These are phyloP conservation scores for Rhodomyrtus tomentosa DNA, from an alignment of 345 rosid species.

Conservation along the genomic window DNA sequence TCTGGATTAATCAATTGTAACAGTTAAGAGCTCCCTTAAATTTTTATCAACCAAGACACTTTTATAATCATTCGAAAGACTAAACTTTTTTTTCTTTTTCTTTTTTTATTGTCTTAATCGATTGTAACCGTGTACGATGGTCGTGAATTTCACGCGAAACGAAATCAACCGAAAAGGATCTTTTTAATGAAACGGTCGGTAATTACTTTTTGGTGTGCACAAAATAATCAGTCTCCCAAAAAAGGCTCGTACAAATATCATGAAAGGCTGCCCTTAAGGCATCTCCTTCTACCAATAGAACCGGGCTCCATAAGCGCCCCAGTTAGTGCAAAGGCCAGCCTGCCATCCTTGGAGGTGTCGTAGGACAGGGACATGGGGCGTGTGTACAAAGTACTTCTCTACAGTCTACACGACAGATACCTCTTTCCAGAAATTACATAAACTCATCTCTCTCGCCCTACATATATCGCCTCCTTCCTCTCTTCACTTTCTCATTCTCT, in stretches of 20 bases:
- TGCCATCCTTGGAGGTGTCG: too few relatives aligned
- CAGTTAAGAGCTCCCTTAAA: too few relatives aligned
- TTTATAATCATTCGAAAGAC: too few relatives aligned
- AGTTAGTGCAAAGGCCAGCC: not conserved
- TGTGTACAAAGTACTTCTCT: not conserved
- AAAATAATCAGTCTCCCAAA: not conserved
- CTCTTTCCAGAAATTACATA: not conserved
- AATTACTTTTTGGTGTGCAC: not conserved
- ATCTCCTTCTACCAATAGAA: not conserved
- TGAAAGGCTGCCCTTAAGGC: not conserved
- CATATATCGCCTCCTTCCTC: not conserved
- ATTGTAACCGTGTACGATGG: not conserved
- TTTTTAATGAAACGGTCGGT: not conserved
- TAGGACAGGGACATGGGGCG: too few relatives aligned
- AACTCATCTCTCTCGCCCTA: not conserved
- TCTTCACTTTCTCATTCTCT: not conserved
- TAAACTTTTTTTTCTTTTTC: too few relatives aligned
- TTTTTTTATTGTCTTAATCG: not conserved
- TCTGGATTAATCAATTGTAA: too few relatives aligned
- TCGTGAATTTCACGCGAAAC: not conserved
- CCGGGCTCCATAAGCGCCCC: not conserved
- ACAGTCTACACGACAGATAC: not conserved
- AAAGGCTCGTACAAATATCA: not conserved
- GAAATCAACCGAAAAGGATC: not conserved
- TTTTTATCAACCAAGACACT: not conserved